A percentile compares a stretch with the other conserved stretches of the same genome.
Conservation (phyloP, 2,329 filamentous ascomycete genomes). For the Albophoma yamanashiensis region DNA sequence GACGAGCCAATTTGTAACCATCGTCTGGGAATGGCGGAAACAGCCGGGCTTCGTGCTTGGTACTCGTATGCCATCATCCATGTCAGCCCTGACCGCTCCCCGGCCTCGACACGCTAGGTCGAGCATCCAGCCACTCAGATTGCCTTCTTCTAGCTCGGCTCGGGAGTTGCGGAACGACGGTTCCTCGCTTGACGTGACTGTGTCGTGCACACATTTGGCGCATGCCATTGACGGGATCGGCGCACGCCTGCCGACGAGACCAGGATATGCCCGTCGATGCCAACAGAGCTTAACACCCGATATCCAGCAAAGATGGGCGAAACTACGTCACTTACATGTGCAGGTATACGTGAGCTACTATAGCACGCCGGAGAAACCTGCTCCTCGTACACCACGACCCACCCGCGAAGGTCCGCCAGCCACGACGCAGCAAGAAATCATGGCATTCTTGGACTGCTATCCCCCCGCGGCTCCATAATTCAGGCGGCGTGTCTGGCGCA, state of each 20-base stretch:
- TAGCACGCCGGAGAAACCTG: too few relatives aligned
- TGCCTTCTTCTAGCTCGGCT: background rate
- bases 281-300: background rate
- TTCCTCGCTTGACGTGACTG: background rate
- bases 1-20: too few relatives aligned
- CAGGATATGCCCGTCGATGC: background rate
- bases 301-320: background rate
- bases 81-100: too few relatives aligned
- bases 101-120: background rate
- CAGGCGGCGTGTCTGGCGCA: background rate
- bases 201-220: background rate
- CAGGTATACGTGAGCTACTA: background rate
- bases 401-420: too few relatives aligned
- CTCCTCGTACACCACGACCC: too few relatives aligned
- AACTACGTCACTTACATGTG: background rate
- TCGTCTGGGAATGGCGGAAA: background rate
- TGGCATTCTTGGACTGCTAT: background rate
- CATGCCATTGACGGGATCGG: background rate
- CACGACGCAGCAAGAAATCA: background rate
- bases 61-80: too few relatives aligned
- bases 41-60: background rate
- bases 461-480: background rate
- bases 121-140: background rate
- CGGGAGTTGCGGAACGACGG: background rate
- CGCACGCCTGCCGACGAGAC: background rate